phyloP scores from a whole-genome alignment of 2,329 filamentous ascomycete genomes.

The Stemphylium beticola region DNA sequence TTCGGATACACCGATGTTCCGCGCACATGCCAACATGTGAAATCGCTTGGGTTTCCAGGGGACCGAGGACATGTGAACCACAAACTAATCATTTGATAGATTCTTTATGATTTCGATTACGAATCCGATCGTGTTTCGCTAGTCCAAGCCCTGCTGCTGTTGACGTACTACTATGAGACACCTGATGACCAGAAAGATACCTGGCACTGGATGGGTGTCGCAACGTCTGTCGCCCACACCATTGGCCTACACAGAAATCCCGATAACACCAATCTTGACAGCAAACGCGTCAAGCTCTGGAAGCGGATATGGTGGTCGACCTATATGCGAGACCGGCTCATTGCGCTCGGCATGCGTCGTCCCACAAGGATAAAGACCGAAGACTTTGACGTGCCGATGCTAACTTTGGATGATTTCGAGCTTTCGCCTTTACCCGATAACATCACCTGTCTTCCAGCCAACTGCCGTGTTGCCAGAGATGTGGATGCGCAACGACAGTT shows the following conservation, averaged over 20 bases:
- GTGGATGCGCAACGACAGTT: conserved; percentile 76
- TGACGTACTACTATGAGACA: conserved; percentile 98
- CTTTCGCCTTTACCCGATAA: conserved; percentile 70
- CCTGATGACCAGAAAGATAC: conserved; percentile 97
- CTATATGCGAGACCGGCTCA: conserved; percentile 91
- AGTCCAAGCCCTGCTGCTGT: conserved; percentile 84
- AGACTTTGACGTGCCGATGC: conserved; percentile 92
- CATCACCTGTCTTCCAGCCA: conserved; percentile 70
- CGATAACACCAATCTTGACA: conserved; percentile 75
- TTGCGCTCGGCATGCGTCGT: conserved; percentile 90
- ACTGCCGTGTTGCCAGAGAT: conserved; percentile 75
- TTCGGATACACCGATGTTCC: conserved; percentile 13
- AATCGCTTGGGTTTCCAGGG: neutral
- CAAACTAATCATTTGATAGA: conserved; percentile 53
- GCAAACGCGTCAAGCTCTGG: conserved; percentile 79
- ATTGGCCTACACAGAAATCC: conserved; percentile 92
- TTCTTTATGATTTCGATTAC: conserved; percentile 95
- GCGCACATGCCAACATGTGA: conserved; percentile 20
- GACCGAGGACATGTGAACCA: neutral
- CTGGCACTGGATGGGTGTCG: conserved; percentile 98
- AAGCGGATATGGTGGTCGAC: conserved; percentile 98
- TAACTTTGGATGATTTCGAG: conserved; percentile 84
- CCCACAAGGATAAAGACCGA: conserved; percentile 92
- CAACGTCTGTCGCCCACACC: conserved; percentile 89
- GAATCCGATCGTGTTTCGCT: conserved; percentile 87